Evolutionary conservation across 768 basidiomycete species (phyloP).

Genomic region (Cyclocybe aegerita): DNA sequence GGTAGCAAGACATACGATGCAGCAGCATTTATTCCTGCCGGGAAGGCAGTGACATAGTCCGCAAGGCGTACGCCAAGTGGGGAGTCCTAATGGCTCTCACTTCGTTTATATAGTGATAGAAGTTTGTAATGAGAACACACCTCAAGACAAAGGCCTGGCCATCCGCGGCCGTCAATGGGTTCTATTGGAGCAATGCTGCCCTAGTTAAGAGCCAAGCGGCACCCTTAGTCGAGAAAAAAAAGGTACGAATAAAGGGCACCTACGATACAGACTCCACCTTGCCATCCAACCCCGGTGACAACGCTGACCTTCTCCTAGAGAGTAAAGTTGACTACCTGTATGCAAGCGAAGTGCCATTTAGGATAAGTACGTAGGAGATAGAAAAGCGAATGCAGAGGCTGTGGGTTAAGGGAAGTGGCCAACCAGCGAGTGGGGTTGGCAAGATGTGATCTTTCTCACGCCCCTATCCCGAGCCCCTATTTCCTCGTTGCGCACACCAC

Average conservation of each 20-base stretch:
- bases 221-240: background rate
- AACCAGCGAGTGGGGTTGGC: background rate
- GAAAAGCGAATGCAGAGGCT: too few relatives aligned
- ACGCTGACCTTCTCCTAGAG: constrained; percentile 66
- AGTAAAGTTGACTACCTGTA: constrained; percentile 31
- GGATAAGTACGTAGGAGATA: too few relatives aligned
- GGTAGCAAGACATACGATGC: constrained; percentile 74
- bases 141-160: constrained; percentile 74
- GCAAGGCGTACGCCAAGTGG: constrained; percentile 78
- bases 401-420: too few relatives aligned
- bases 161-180: constrained; percentile 42
- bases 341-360: too few relatives aligned
- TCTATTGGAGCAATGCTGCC: constrained; percentile 59
- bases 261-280: constrained; percentile 65
- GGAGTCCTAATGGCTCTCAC: too few relatives aligned
- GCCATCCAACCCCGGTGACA: constrained; percentile 67
- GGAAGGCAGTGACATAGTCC: constrained; percentile 77
- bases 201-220: constrained; percentile 24
- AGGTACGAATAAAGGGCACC: constrained; percentile 17
- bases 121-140: too few relatives aligned
- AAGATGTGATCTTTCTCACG: too few relatives aligned
- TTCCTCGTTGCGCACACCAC: too few relatives aligned
- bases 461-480: too few relatives aligned
- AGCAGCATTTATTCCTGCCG: constrained; percentile 79
- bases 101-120: too few relatives aligned